Percentiles rank a stretch among this genome's conserved stretches.
Conservation (phyloP, 1,284 basidiomycete genomes). For the Coriolopsis trogii region DNA sequence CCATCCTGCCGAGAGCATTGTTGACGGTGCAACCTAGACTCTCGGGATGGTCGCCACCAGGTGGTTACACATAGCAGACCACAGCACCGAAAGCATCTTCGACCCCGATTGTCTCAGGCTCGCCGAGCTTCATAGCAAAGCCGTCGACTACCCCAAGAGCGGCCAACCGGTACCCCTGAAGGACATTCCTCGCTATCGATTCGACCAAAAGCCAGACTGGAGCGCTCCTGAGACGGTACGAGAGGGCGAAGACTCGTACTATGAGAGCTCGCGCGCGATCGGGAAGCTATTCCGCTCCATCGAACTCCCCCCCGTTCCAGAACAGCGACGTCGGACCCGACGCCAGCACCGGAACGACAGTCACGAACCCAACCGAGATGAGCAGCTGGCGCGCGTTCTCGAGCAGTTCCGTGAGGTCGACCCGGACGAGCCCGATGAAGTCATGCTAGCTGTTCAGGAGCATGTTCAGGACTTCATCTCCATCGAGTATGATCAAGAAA, state of each 20-base stretch:
- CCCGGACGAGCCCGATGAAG: conserved; percentile 17
- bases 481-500: conserved; percentile 22
- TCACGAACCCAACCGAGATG: conserved; percentile 14
- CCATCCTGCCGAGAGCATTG: neutral
- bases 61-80: conserved; percentile 72
- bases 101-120: conserved; percentile 64
- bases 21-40: conserved; percentile 38
- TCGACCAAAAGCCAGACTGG: conserved; percentile 57
- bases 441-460: conserved; percentile 26
- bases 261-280: conserved; percentile 54
- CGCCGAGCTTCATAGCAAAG: conserved; percentile 68
- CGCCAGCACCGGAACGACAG: conserved; percentile 26
- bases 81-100: conserved; percentile 53
- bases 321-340: conserved; percentile 19
- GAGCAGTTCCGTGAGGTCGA: conserved; percentile 27
- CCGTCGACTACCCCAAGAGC: conserved; percentile 69
- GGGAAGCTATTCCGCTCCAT: conserved; percentile 61
- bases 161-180: conserved; percentile 55
- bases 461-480: conserved; percentile 33
- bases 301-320: conserved; percentile 47
- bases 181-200: conserved; percentile 50
- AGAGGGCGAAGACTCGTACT: conserved; percentile 42
- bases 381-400: conserved; percentile 30
- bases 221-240: conserved; percentile 60
- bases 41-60: conserved; percentile 64